Evolutionary conservation across 306 rosid species (phyloP).

Genomic region (Lithocarpus polystachyus): DNA sequence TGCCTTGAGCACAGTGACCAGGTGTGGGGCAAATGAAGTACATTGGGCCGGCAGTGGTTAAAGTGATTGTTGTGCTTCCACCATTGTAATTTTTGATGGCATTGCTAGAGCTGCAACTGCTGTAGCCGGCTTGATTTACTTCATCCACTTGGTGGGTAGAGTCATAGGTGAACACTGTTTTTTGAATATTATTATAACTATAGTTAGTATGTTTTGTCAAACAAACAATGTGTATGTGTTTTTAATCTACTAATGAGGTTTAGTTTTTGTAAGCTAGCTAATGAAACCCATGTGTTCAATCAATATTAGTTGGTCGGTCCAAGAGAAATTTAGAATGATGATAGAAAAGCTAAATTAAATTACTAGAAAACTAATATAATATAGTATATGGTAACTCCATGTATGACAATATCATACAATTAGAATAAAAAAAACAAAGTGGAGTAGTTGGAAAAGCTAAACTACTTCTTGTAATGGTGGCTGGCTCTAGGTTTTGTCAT

Average conservation of each 20-base stretch:
- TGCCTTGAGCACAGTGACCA: constrained; percentile 53
- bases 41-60: constrained; percentile 21
- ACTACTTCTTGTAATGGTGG: no score
- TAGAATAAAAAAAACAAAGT: no score
- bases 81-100: neutral
- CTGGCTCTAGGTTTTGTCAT: no score
- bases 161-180: constrained; percentile 56
- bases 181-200: neutral
- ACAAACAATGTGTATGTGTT: neutral
- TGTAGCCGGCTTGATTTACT: constrained; percentile 33
- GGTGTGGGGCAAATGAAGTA: constrained; percentile 51
- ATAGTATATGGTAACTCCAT: no score
- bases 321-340: neutral
- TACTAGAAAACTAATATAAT: no score
- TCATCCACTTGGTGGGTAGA: constrained; percentile 36
- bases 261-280: neutral
- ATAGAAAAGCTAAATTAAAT: no score
- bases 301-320: neutral
- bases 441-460: no score
- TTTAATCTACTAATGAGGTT: neutral
- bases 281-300: neutral
- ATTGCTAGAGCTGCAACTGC: constrained; percentile 38
- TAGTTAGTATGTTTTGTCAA: neutral
- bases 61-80: constrained; percentile 38
- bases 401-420: no score